Evolutionary conservation across 768 basidiomycete species (phyloP).

Genomic region (Scleroderma bovista): DNA sequence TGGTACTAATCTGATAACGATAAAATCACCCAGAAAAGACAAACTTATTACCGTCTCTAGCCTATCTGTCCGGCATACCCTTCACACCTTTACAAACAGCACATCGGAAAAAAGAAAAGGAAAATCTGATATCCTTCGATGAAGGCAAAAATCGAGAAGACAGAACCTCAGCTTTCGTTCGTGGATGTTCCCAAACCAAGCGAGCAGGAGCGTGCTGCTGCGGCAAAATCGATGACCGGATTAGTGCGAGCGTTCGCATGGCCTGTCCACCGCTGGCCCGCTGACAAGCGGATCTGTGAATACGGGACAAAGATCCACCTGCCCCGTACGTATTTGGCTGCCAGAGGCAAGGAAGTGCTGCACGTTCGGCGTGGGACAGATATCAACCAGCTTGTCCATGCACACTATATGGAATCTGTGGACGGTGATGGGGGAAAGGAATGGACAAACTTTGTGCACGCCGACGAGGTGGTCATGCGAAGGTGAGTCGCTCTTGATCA

Average conservation of each 20-base stretch:
- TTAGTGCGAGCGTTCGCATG: slow-evolving; percentile 33
- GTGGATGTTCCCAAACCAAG: slow-evolving; percentile 1
- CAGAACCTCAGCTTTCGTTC: slow-evolving; percentile 2
- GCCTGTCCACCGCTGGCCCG: slow-evolving; percentile 37
- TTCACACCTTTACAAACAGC: not conserved
- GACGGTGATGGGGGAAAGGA: slow-evolving; percentile 17
- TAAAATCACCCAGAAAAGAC: no score
- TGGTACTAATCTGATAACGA: slow-evolving; percentile 6
- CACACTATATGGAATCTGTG: slow-evolving; percentile 18
- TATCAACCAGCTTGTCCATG: slow-evolving; percentile 35
- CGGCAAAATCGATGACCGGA: slow-evolving; percentile 26
- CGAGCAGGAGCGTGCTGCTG: slow-evolving; percentile 10
- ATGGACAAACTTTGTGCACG: slow-evolving; percentile 32
- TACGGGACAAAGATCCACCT: slow-evolving; percentile 32
- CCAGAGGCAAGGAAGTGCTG: slow-evolving; percentile 31
- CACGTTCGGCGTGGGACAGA: slow-evolving; percentile 28
- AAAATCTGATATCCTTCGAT: not conserved
- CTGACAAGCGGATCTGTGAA: slow-evolving; percentile 28
- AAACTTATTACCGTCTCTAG: no score
- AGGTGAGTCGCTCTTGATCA: slow-evolving; percentile 17
- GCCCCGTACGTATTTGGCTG: slow-evolving; percentile 35
- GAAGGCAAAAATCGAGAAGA: slow-evolving; percentile 2
- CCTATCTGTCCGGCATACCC: no score
- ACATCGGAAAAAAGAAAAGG: no score
- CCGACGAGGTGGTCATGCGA: slow-evolving; percentile 27